Base-by-base conservation (phyloP, 176 grass and related monocot species). In the Cocos nucifera region DNA sequence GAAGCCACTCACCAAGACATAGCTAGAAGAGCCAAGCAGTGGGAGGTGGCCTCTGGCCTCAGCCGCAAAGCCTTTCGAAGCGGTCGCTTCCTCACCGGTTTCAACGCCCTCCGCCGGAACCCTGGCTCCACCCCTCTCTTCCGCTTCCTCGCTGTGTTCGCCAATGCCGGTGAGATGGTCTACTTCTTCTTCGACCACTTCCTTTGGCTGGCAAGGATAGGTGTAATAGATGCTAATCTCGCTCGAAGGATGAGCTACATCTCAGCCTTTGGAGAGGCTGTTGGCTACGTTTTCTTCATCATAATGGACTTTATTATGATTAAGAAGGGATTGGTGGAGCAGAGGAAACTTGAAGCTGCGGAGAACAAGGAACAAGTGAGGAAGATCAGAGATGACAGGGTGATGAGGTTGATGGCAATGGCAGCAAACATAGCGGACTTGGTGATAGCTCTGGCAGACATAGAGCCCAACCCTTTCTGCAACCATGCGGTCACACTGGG, bases 111-210 rank as follows among this genome's bases (percentile, higher is more conserved):
- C 71, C 84, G 93, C 32, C 83, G 80, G 10, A 32, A 50, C 21
- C 74, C 80, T 1, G 56, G 65, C 51, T 23, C 74, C 14, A 70
- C 87, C 0, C 78, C 75, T 0, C 78, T 88, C 59, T 58, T 88
- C 69, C 64, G 63, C 21, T 51, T 61, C 49, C 78, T 98, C 28
- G 76, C 78, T n/a, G 73, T 98, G 61, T 76, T 88, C 54, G 87
- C 93, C 69, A 92, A 98, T 77, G 87, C 87, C 35, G 93, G 93
- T 64, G 93, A 98, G 82, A 98, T 98, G 93, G 79, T 98, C 48
- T 98, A 98, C 80, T 92, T 80, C 84, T 89, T 98, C 73, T 98
- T 98, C 72, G 93, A 98, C 74, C 93, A 98, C 76, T 89, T 98
- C 63, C 73, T 86, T 72, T 98, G 93, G 84, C 76, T 98, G 50